Evolutionary conservation across 352 stramenopile species (phyloP).

Genomic region (Phytophthora hybrid): DNA sequence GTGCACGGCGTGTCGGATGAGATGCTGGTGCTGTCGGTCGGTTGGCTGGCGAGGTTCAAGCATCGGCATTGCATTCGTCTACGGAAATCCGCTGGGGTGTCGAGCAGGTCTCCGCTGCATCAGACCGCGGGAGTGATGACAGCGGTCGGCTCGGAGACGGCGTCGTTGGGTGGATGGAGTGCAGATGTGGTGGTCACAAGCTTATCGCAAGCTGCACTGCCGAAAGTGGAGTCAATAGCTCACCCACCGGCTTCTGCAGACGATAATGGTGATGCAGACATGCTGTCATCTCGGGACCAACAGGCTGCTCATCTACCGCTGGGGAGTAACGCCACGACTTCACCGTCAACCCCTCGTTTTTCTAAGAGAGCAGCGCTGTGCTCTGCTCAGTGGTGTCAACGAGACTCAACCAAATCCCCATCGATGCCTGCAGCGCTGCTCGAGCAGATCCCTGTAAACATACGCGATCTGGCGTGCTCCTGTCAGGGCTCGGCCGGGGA

Average conservation of each 20-base stretch:
- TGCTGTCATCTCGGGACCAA: constrained; percentile 9
- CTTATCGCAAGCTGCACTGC: constrained; percentile 1
- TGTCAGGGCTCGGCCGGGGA: constrained; percentile 33
- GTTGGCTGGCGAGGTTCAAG: constrained; percentile 79
- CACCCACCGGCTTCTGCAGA: neutral
- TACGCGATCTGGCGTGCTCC: constrained; percentile 36
- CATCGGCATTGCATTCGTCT: constrained; percentile 76
- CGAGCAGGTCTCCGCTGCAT: constrained; percentile 17
- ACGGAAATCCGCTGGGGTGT: constrained; percentile 46
- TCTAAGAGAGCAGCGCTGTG: constrained; percentile 13
- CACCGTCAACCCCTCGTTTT: neutral
- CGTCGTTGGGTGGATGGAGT: constrained; percentile 16
- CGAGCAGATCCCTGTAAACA: constrained; percentile 30
- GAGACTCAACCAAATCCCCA: neutral
- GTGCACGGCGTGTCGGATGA: constrained; percentile 70
- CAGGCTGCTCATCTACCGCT: constrained; percentile 5
- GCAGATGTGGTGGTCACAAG: constrained; percentile 5
- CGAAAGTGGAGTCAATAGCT: constrained; percentile 1
- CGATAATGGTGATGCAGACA: constrained; percentile 5
- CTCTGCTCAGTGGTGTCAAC: constrained; percentile 32
- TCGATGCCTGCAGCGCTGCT: constrained; percentile 7
- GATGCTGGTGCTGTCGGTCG: constrained; percentile 76
- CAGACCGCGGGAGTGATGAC: neutral
- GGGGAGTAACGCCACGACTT: neutral
- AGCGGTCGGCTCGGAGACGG: neutral